These are phyloP conservation scores for Aureobasidium sp. DNA, from an alignment of 2,329 filamentous ascomycete species.

Conservation along the genomic window DNA sequence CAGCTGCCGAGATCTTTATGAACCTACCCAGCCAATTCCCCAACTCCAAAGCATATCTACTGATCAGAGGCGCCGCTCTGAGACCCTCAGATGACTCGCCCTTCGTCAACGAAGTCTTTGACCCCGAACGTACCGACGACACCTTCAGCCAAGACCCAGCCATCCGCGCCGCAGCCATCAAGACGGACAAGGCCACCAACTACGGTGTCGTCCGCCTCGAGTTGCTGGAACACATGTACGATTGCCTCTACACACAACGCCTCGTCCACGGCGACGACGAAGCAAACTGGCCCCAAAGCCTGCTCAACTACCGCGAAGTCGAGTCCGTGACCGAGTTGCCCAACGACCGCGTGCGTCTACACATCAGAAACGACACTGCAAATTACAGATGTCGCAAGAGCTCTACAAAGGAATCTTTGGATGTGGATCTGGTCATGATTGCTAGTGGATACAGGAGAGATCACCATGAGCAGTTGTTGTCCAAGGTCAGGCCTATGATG, in stretches of 20 bases:
- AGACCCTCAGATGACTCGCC: conserved; percentile 91
- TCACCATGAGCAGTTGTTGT: conserved; percentile 69
- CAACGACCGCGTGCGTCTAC: conserved; percentile 46
- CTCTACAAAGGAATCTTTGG: conserved; percentile 50
- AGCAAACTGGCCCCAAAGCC: conserved; percentile 70
- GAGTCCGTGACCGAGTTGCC: conserved; percentile 50
- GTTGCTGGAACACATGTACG: conserved; percentile 81
- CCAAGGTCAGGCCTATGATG: conserved; percentile 55
- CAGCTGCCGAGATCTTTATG: conserved; percentile 90
- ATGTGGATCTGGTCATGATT: conserved; percentile 74
- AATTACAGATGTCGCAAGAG: conserved; percentile 35
- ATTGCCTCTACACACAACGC: conserved; percentile 78
- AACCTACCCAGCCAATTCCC: conserved; percentile 77
- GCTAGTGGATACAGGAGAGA: conserved; percentile 80
- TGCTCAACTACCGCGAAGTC: conserved; percentile 62
- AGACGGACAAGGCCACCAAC: conserved; percentile 75
- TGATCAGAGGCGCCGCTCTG: conserved; percentile 77
- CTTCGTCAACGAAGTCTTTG: conserved; percentile 96
- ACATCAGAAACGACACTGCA: conserved; percentile 45
- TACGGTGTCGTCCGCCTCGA: conserved; percentile 90
- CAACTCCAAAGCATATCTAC: conserved; percentile 65
- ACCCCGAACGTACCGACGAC: conserved; percentile 72
- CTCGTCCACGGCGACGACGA: conserved; percentile 61
- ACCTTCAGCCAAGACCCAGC: conserved; percentile 61
- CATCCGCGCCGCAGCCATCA: conserved; percentile 53